These are phyloP conservation scores for Solanum appendiculatum DNA, from an alignment of 257 asterid species.

Conservation along the genomic window DNA sequence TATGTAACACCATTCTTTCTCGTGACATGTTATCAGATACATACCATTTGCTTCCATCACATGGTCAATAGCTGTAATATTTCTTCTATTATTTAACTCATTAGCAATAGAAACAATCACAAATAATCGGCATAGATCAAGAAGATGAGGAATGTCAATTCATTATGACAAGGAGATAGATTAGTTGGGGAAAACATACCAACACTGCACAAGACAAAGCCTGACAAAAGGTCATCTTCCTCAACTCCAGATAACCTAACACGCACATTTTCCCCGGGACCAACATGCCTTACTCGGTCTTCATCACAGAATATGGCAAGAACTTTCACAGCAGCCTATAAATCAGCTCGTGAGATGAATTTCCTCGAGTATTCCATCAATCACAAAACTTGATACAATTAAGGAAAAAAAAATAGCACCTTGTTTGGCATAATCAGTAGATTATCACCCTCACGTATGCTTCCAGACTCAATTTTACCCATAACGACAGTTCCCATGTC, in stretches of 20 bases:
- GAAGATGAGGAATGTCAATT: neutral
- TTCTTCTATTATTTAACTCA: neutral
- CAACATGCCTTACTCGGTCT: slow-evolving; percentile 63
- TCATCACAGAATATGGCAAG: slow-evolving; percentile 74
- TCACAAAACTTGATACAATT: neutral
- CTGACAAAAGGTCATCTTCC: slow-evolving; percentile 80
- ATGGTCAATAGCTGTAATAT: neutral
- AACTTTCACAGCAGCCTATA: slow-evolving; percentile 80
- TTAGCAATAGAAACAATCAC: neutral
- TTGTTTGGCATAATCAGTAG: slow-evolving; percentile 92
- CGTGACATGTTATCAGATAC: neutral
- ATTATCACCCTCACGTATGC: slow-evolving; percentile 79
- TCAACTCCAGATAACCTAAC: slow-evolving; percentile 87
- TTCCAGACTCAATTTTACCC: slow-evolving; percentile 97
- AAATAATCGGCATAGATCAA: neutral
- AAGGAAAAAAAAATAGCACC: slow-evolving; percentile 30
- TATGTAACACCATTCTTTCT: neutral
- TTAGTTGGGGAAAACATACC: slow-evolving; percentile 33
- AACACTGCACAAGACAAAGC: slow-evolving; percentile 62
- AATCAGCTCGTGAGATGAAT: neutral
- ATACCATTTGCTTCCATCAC: neutral
- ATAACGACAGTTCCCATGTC: slow-evolving; percentile 99
- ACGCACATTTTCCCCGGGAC: slow-evolving; percentile 96
- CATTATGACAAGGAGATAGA: neutral
- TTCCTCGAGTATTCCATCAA: neutral